Evolutionary conservation across 2,329 filamentous ascomycete species (phyloP).

Genomic region (Diplodia seriata): DNA sequence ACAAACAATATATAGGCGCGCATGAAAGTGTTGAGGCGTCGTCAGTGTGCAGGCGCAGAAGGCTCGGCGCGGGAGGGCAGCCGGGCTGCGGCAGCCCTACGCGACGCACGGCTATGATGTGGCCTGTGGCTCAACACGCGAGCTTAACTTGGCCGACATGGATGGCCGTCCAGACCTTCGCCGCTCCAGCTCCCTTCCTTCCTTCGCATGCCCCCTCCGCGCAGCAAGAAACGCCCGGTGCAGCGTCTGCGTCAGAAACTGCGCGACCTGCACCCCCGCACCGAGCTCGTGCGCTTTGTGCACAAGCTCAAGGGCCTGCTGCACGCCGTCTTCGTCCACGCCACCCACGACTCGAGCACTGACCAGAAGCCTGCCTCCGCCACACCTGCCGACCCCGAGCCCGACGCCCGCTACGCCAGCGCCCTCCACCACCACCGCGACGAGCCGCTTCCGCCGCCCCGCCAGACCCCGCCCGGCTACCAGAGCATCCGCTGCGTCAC

Average conservation of each 20-base stretch:
- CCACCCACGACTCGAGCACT: slow-evolving; percentile 23
- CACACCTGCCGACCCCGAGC: slow-evolving; percentile 9
- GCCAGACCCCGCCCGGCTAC: slow-evolving; percentile 32
- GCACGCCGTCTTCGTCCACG: slow-evolving; percentile 28
- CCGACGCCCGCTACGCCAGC: slow-evolving; percentile 11
- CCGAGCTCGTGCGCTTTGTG: slow-evolving; percentile 32
- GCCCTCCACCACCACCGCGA: slow-evolving; percentile 8
- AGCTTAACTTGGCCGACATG: slow-evolving; percentile 24
- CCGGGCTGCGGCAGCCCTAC: slow-evolving; percentile 14
- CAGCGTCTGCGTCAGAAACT: slow-evolving; percentile 32
- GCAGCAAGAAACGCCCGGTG: slow-evolving; percentile 26
- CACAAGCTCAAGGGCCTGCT: slow-evolving; percentile 29
- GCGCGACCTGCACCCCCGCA: slow-evolving; percentile 29
- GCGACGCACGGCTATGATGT: slow-evolving; percentile 12
- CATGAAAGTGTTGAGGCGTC: slow-evolving; percentile 22
- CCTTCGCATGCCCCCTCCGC: slow-evolving; percentile 27
- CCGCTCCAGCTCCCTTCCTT: slow-evolving; percentile 8
- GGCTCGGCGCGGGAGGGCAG: slow-evolving; percentile 20
- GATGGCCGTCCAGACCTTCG: slow-evolving; percentile 14
- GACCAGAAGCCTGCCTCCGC: slow-evolving; percentile 15
- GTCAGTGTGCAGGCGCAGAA: slow-evolving; percentile 23
- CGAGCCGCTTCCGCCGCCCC: slow-evolving; percentile 18
- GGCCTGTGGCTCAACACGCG: slow-evolving; percentile 29
- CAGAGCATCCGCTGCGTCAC: slow-evolving; percentile 32
- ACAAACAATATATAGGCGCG: neutral